phyloP scores from a whole-genome alignment of 192 early-diverging fungal species.

The Thoreauomyces humboldtii region DNA sequence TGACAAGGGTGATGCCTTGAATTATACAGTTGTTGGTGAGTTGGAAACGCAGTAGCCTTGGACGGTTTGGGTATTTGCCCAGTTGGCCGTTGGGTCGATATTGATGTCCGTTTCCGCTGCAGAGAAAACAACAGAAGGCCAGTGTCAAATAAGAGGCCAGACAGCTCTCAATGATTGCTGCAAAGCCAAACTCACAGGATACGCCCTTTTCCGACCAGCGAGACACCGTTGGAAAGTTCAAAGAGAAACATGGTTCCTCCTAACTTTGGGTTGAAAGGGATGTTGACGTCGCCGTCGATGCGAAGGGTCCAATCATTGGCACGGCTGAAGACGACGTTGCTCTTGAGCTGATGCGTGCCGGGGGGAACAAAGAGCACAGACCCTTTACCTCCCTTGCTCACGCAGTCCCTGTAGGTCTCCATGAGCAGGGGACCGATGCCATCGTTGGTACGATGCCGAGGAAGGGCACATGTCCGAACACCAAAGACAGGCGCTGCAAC shows the following conservation, averaged over 20 bases:
- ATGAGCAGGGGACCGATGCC: conserved; percentile 15
- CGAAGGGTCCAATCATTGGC: conserved; percentile 5
- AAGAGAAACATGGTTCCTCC: conserved; percentile 10
- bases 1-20: conserved; percentile 6
- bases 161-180: background rate
- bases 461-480: too few species aligned
- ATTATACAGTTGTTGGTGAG: conserved; percentile 5
- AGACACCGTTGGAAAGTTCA: too few species aligned
- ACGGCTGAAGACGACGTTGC: background rate
- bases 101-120: background rate
- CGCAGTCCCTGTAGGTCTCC: conserved; percentile 14
- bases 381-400: background rate
- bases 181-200: too few species aligned
- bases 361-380: conserved; percentile 8
- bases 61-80: conserved; percentile 8
- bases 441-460: too few species aligned
- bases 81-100: background rate
- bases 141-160: background rate
- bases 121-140: too few species aligned
- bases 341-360: conserved; percentile 10
- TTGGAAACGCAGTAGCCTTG: conserved; percentile 20
- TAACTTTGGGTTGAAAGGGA: conserved; percentile 6
- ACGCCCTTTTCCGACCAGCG: too few species aligned
- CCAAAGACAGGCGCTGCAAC: too few species aligned
- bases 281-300: conserved; percentile 16